These are phyloP conservation scores for Cordyceps farinosa DNA, from an alignment of 2,329 filamentous ascomycete species.

Conservation along the genomic window DNA sequence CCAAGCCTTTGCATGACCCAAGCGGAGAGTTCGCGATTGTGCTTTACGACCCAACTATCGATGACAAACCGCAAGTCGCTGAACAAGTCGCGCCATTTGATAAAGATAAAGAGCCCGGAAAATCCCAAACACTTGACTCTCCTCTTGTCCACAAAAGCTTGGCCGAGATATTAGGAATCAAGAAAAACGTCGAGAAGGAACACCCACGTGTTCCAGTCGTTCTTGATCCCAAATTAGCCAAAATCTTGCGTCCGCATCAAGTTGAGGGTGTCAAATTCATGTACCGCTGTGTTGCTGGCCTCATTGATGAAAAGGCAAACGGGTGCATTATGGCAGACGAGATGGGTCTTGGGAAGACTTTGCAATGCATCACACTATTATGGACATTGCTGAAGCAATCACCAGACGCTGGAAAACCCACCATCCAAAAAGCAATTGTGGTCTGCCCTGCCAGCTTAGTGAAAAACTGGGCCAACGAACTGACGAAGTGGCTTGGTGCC, in stretches of 20 bases:
- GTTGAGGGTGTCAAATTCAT: constrained; percentile 98
- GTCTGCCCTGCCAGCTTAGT: constrained; percentile 96
- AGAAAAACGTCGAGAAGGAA: constrained; percentile 78
- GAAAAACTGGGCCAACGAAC: constrained; percentile 95
- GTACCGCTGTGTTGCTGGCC: constrained; percentile 90
- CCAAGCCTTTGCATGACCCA: constrained; percentile 88
- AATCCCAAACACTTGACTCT: constrained; percentile 57
- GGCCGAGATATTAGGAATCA: constrained; percentile 90
- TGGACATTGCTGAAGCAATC: constrained; percentile 97
- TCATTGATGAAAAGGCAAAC: constrained; percentile 89
- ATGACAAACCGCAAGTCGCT: constrained; percentile 66
- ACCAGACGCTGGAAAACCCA: constrained; percentile 86
- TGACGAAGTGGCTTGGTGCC: constrained; percentile 92
- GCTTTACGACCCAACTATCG: constrained; percentile 88
- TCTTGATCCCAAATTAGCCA: constrained; percentile 84
- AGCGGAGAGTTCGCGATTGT: constrained; percentile 96
- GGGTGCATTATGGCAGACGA: constrained; percentile 99
- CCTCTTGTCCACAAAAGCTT: constrained; percentile 91
- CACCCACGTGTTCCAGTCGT: constrained; percentile 92
- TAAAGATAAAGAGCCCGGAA: constrained; percentile 36
- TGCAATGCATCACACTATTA: constrained; percentile 94
- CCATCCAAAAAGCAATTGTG: constrained; percentile 95
- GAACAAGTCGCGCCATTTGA: constrained; percentile 46
- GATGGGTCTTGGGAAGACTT: constrained; percentile 95
- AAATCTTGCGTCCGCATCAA: constrained; percentile 92